phyloP scores from a whole-genome alignment of 306 rosid species.

The Trifolium dubium region DNA sequence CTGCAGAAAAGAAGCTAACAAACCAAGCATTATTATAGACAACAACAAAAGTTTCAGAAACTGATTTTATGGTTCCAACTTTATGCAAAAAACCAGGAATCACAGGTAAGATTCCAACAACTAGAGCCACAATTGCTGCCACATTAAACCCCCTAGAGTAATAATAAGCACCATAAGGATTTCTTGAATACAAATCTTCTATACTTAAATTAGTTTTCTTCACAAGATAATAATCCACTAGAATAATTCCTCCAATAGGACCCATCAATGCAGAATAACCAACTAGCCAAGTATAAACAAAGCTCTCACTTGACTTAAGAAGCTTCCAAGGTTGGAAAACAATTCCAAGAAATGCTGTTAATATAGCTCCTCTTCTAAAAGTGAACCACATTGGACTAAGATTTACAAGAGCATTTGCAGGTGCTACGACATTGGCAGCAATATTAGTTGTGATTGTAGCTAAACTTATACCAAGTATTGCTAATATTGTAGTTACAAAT shows the following conservation, averaged over 20 bases:
- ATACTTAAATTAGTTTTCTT: conserved; percentile 47
- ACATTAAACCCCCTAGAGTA: conserved; percentile 74
- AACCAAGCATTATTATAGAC: conserved; percentile 94
- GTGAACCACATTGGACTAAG: conserved; percentile 70
- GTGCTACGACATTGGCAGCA: conserved; percentile 95
- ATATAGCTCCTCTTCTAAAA: conserved; percentile 70
- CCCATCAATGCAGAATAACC: conserved; percentile 91
- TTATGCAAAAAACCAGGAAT: conserved; percentile 86
- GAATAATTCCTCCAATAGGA: conserved; percentile 79
- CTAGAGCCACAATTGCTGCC: conserved; percentile 68
- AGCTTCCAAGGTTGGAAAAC: conserved; percentile 95
- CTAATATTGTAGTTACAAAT: conserved; percentile 57
- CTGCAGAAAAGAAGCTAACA: conserved; percentile 77
- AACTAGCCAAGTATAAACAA: conserved; percentile 87
- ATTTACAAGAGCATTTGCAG: conserved; percentile 91
- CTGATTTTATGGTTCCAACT: conserved; percentile 53
- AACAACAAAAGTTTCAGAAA: conserved; percentile 53
- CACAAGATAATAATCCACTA: conserved; percentile 76
- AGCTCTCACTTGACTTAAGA: conserved; percentile 86
- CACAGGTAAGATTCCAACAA: conserved; percentile 74
- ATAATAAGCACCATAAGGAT: conserved; percentile 64
- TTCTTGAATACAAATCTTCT: conserved; percentile 67
- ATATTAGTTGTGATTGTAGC: conserved; percentile 86
- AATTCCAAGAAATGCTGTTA: conserved; percentile 81
- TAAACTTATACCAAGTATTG: conserved; percentile 77